A percentile compares a stretch with the other conserved stretches of the same genome.
phyloP scores from a whole-genome alignment of 139 green algal species.

The Astrephomene gubernaculifera region DNA sequence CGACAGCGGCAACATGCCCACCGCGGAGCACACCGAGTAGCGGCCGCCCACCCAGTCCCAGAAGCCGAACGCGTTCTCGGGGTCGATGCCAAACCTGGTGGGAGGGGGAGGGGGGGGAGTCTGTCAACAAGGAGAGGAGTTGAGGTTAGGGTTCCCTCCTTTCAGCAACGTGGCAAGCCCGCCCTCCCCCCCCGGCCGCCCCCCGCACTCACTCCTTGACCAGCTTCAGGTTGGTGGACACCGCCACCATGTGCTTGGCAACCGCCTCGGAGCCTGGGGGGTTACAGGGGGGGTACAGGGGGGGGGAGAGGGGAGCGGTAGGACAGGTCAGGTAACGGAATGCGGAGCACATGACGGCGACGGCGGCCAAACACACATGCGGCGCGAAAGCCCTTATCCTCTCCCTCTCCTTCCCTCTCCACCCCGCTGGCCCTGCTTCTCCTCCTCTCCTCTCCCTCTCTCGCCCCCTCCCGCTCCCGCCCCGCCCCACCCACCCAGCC shows the following conservation, averaged over 20 bases:
- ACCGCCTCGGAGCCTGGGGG: conserved; percentile 84
- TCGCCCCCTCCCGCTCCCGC: background rate
- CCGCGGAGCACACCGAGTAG: conserved; percentile 96
- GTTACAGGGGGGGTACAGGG: no score
- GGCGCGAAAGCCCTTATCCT: background rate
- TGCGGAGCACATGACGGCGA: no score
- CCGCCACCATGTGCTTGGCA: conserved; percentile 99
- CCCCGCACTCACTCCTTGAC: conserved; percentile 82
- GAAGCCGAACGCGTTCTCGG: conserved; percentile 98
- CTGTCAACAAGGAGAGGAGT: no score
- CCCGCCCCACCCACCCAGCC: conserved; percentile 71
- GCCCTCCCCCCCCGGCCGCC: no score
- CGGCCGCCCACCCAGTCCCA: conserved; percentile 97
- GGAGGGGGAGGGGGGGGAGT: no score
- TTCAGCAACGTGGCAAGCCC: no score
- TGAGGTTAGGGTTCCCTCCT: no score
- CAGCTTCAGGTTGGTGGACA: conserved; percentile 98
- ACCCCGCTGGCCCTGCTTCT: background rate
- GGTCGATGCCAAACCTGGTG: conserved; percentile 98
- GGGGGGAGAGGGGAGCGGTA: no score
- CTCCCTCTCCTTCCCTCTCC: background rate
- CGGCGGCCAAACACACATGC: no score
- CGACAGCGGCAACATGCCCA: conserved; percentile 95
- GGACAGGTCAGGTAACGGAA: no score
- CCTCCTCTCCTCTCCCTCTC: background rate